phyloP scores from a whole-genome alignment of 352 stramenopile genomes.

The Blastocystis sp. region DNA sequence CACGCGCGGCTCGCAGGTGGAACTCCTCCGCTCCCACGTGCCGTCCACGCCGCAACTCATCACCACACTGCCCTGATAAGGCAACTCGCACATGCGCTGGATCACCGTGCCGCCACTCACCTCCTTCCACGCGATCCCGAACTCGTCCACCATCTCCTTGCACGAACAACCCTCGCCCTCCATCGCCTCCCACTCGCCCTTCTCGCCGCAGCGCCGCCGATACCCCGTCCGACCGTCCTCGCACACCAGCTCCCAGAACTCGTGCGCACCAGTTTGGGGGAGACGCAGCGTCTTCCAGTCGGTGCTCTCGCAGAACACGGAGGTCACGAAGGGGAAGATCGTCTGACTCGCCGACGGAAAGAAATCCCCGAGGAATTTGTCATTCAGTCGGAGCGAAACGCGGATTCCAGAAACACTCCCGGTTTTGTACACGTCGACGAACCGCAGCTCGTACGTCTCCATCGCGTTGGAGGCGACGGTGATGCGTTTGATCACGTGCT shows the following conservation, averaged over 20 bases:
- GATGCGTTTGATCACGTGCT: constrained; percentile 36
- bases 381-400: neutral
- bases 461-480: neutral
- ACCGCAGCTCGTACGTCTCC: constrained; percentile 36
- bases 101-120: constrained; percentile 24
- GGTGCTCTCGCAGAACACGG: neutral
- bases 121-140: constrained; percentile 11
- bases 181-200: constrained; percentile 16
- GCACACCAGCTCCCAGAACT: neutral
- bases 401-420: neutral
- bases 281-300: neutral
- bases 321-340: neutral
- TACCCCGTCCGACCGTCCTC: neutral
- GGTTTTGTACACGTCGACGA: constrained; percentile 4
- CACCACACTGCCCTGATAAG: neutral
- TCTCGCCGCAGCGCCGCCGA: neutral
- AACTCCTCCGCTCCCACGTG: neutral
- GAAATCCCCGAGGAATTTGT: neutral
- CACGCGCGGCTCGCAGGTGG: neutral
- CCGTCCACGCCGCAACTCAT: neutral
- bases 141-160: neutral
- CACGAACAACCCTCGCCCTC: constrained; percentile 24
- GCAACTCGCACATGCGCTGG: neutral
- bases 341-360: neutral
- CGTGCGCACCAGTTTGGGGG: neutral